These are phyloP conservation scores for Hypoxylon sp. DNA, from an alignment of 2,329 filamentous ascomycete species.

Conservation along the genomic window DNA sequence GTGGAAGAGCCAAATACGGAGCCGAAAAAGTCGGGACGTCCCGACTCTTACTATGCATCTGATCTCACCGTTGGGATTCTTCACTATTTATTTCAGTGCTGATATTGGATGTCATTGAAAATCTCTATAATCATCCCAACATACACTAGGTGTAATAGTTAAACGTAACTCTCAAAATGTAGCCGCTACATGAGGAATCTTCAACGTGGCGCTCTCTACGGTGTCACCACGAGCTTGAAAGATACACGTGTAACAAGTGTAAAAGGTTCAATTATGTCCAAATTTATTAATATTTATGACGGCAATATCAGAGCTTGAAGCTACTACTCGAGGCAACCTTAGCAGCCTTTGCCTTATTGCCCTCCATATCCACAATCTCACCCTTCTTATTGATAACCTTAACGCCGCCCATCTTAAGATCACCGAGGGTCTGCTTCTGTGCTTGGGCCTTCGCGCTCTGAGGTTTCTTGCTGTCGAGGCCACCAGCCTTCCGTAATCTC, in stretches of 20 bases:
- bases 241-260: constrained; percentile 17
- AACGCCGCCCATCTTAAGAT: constrained; percentile 78
- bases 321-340: constrained; percentile 68
- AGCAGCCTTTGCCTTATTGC: constrained; percentile 76
- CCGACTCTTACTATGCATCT: constrained; percentile 7
- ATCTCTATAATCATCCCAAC: not conserved
- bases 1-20: constrained; percentile 4
- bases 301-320: constrained; percentile 69
- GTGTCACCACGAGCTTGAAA: constrained; percentile 4
- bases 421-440: constrained; percentile 64
- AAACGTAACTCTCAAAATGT: not conserved
- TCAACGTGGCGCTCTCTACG: constrained; percentile 10
- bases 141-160: not conserved
- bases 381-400: constrained; percentile 94
- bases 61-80: not conserved
- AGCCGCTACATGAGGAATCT: constrained; percentile 2
- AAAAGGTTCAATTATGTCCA: not conserved
- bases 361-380: constrained; percentile 85
- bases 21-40: constrained; percentile 13
- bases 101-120: not conserved
- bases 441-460: constrained; percentile 72
- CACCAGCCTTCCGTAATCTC: constrained; percentile 79
- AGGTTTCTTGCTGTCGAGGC: constrained; percentile 61
- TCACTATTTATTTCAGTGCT: not conserved
- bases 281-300: constrained; percentile 23